Evolutionary conservation across 2,329 filamentous ascomycete genomes (phyloP), one percentile per base, ranked within the genome.

Genomic region (Raffaelea ambrosiae): DNA sequence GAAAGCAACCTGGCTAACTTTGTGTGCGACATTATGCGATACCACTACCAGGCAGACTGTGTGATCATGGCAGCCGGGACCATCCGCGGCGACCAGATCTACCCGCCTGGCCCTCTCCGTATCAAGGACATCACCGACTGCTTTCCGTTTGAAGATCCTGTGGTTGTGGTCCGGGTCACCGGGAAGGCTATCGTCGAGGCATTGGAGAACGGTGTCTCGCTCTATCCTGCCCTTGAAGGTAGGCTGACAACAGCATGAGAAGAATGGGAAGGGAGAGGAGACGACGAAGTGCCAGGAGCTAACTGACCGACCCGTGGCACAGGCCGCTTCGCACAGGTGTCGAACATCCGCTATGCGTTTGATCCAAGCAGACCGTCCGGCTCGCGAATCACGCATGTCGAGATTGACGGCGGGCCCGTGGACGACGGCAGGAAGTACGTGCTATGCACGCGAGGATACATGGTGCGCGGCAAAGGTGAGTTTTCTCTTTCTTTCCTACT

Each of bases 1-100:
- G 89, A 95, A 64, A 88, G 84, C 47, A 96, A 95, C 59, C 69
- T 94, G 14, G 88, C 86, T 1, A 95, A 95, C 64, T 94, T 94
- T 62, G 84, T 95, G 3, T 93, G 86, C 64, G 89, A 96, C 61
- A 75, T 96, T 21, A 95, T 95, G 88, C 78, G 88, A 8, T 81
- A 81, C 52, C 84, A 94, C 60, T 88, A 95, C 61, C 68, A 73
- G 5, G 82, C 86, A 0, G 90, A 95, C 57, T 94, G 88, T 60
- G 79, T 81, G 26, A 73, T 95, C 53, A 93, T 95, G 82, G 88
- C 86, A 0, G 77, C 85, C 0, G 89, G 89, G 0, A 95, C 89
- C 0, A 88, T 95, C 46, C 79, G 89, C 14, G 89, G 88, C 1
- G 89, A 95, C 59, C 87, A 93, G 62, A 82, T 95, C 29, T 95